Base-by-base conservation (phyloP, 1,284 basidiomycete genomes). In the Vanrija pseudolonga region DNA sequence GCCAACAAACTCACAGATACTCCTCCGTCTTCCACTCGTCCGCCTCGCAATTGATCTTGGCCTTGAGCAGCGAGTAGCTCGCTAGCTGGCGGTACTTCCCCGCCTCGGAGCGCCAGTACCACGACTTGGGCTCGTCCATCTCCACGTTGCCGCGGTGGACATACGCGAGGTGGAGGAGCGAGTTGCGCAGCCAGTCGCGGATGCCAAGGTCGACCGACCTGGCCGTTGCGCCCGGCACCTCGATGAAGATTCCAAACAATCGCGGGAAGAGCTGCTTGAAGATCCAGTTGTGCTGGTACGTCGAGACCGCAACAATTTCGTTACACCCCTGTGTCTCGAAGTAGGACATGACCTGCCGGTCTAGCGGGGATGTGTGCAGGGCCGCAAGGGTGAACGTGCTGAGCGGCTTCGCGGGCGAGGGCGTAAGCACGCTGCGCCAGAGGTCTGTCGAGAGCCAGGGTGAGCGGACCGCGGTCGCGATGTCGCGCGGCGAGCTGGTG, bases 231-330 rank as follows among this genome's bases (percentile, higher is more conserved):
- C 22, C 38, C 36, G 41, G 45, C 1, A 18, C n/a, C n/a, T 28
- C 32, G 7, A 47, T 18, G 1, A 63, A 50, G 18, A 43, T 32
- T 4, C 54, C 42, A 38, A 56, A 50, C 0, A 63, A 50, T 2
- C 61, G 54, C 4, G 61, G 61, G 45, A 63, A 60, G 12, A 63
- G 47, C 41, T 58, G 49, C 28, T 32, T 51, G 50, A 56, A 60
- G 32, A 63, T 60, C 61, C 61, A 63, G 50, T 63, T 63, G 47
- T 56, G 57, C 41, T 59, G 54, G 15, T 50, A 43, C n/a, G 53
- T 51, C 6, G 54, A 45, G 0, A 43, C 46, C 14, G 56, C 47
- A 14, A 57, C 51, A 17, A 63, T 63, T 45, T 63, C 61, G 43
- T 50, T 56, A 42, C 59, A 63, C 4, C 61, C 61, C 18, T 52